Base-by-base conservation (phyloP, 2,329 filamentous ascomycete species). In the Pseudovirgaria hyperparasitica region DNA sequence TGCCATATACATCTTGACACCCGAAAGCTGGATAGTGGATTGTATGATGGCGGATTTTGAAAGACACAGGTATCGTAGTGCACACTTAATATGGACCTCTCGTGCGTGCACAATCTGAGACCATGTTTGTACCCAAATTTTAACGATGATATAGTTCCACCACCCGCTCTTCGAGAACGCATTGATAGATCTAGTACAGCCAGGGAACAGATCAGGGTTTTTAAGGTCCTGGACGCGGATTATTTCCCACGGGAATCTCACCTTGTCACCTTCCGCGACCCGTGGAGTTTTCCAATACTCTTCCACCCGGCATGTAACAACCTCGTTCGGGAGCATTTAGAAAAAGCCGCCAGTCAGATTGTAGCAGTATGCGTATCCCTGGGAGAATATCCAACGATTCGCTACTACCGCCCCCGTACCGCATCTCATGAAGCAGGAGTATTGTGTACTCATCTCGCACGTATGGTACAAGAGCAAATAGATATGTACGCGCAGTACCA, bases 31-130 rank as follows among this genome's bases (percentile, higher is more conserved):
- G 52, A 82, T 93, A 36, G 79, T 96, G 44, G 87, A 96, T 45
- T 94, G 86, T 50, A 65, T 98, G 24, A 74, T 96, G 58, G 84
- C 86, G 46, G 90, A 98, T 53, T 78, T 96, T 35, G 82, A 92
- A 46, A 72, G 77, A 42, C 70, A 73, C 40, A 74, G 82, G 49
- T 98, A 98, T 57, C 69, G 74, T 39, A 78, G 69, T 44, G 68
- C 73, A 26, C 87, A 76, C 55, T 55, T 98, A 33, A 71, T 96
- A 36, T 98, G 90, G 87, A 92, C 80, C 7, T 70, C 70, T 35
- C 57, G 70, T 72, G 43, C 32, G 41, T 26, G 28, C n/a, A 11
- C 8, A 24, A 22, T 13, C 23, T 7, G 8, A n/a, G 12, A 13
- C 26, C 9, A 19, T 15, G 23, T 27, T 5, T 5, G 7, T 22